A percentile compares a stretch with the other conserved stretches of the same genome.
These are phyloP conservation scores for Nemania abortiva DNA, from an alignment of 2,329 filamentous ascomycete species.

Conservation along the genomic window DNA sequence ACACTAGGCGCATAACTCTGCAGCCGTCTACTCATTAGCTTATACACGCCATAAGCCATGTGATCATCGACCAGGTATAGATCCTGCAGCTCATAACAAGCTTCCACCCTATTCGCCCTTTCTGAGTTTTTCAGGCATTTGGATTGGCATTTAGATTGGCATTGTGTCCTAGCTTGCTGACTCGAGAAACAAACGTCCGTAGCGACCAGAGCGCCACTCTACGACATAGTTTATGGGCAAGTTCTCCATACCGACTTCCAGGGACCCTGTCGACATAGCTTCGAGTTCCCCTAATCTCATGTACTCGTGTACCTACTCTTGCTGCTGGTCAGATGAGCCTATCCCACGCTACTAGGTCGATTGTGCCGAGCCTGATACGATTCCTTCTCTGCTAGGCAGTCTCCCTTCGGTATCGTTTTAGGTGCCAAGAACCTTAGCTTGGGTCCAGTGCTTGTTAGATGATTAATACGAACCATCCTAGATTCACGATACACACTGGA, in stretches of 20 bases:
- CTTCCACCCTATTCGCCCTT: constrained; percentile 5
- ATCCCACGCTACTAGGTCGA: constrained; percentile 1
- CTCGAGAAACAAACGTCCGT: constrained; percentile 2
- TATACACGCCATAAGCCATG: constrained; percentile 20
- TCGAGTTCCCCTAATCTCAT: constrained; percentile 18
- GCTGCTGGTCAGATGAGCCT: background rate
- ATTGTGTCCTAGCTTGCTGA: constrained; percentile 11
- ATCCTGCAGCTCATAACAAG: constrained; percentile 26
- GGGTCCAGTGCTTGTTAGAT: background rate
- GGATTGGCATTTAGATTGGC: background rate
- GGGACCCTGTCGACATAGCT: constrained; percentile 3
- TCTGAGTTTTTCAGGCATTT: background rate
- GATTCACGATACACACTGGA: constrained; percentile 12
- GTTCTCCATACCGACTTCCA: constrained; percentile 5
- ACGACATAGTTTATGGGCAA: constrained; percentile 9
- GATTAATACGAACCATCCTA: constrained; percentile 1
- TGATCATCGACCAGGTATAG: constrained; percentile 22
- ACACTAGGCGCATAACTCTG: background rate
- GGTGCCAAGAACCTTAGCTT: constrained; percentile 13
- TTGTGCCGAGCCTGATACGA: background rate
- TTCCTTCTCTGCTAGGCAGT: constrained; percentile 6
- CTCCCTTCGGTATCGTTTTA: background rate
- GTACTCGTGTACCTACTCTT: constrained; percentile 9
- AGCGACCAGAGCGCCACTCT: constrained; percentile 1
- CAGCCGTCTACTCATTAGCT: constrained; percentile 12